phyloP scores from a whole-genome alignment of 2,329 filamentous ascomycete genomes.

The Arthroderma sp. region DNA sequence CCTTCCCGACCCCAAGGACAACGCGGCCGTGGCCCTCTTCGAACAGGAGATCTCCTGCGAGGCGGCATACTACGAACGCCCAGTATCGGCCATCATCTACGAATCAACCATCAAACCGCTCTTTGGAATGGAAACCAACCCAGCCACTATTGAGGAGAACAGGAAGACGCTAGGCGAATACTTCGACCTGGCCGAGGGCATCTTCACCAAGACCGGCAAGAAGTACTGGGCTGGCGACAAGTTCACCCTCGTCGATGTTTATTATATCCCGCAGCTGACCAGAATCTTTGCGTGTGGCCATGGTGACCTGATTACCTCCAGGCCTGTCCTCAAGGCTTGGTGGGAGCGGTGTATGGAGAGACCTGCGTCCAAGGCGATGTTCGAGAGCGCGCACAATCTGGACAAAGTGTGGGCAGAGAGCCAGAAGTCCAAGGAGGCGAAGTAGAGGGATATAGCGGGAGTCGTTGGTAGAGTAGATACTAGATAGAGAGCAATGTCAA shows the following conservation, averaged over 20 bases:
- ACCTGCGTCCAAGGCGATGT: slow-evolving; percentile 1
- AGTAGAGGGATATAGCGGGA: not conserved
- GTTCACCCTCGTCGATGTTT: slow-evolving; percentile 38
- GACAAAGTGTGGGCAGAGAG: not conserved
- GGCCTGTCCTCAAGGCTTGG: slow-evolving; percentile 32
- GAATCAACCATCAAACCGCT: slow-evolving; percentile 38
- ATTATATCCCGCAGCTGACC: slow-evolving; percentile 37
- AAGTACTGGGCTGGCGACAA: slow-evolving; percentile 36
- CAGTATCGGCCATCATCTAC: slow-evolving; percentile 34
- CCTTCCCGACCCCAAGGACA: slow-evolving; percentile 29
- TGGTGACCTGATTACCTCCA: slow-evolving; percentile 27
- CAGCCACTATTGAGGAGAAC: slow-evolving; percentile 30
- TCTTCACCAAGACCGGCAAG: slow-evolving; percentile 18
- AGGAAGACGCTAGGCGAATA: slow-evolving; percentile 30
- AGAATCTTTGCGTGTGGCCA: slow-evolving; percentile 34
- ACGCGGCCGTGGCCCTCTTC: slow-evolving; percentile 33
- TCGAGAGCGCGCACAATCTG: not conserved
- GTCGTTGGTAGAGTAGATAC: no score
- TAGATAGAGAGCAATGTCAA: no score
- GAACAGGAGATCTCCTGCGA: slow-evolving; percentile 36
- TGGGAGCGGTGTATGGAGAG: slow-evolving; percentile 20
- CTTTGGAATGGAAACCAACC: slow-evolving; percentile 34
- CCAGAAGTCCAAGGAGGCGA: not conserved
- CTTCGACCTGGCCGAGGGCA: slow-evolving; percentile 28
- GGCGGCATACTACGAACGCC: slow-evolving; percentile 35